Evolutionary conservation across 1,139 yeast genomes (phyloP), one percentile per base, ranked within the genome.

Genomic region (Taphrina communis): DNA sequence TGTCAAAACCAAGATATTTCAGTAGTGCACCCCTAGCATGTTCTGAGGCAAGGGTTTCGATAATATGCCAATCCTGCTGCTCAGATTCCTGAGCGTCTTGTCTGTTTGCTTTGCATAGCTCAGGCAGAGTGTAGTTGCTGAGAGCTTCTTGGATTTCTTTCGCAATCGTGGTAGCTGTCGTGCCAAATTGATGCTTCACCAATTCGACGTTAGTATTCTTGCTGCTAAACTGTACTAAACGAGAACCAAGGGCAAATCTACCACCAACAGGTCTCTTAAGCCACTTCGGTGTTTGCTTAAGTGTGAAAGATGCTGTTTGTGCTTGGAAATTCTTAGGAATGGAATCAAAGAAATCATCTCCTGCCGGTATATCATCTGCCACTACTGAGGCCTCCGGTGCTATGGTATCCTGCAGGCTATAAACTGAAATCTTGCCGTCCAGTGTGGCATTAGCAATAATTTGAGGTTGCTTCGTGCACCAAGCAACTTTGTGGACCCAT

Each of bases 201-300:
- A 86, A 82, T 46, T 82, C 77, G 69, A 91, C 82, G 17, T 78
- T 77, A 19, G 91, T 82, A 14, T 39, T 79, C 79, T 51, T 42
- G 8, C 80, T 78, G 61, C 76, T 79, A 77, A 41, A 90, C 86
- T 9, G 83, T 7, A 89, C 96, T 61, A 94, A 78, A 79, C 90
- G 91, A 56, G 97, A 96, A 69, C 99, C 99, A 80, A 92, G 94
- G 0, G 97, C 99, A 81, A 95, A 95, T 5, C 87, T 82, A 9
- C 88, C 97, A 61, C 88, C 82, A 2, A 85, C 82, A n/a, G 92
- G 92, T 72, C 88, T 83, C 72, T 85, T 85, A 72, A 91, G 84
- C 99, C 99, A 95, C 70, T 81, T 78, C 56, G 99, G 99, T 31
- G 98, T 96, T 78, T 92, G 97, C 71, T 83, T 81, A 44, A 85